Conservation (phyloP, 2,329 filamentous ascomycete genomes). For the Xylaria sp. region DNA sequence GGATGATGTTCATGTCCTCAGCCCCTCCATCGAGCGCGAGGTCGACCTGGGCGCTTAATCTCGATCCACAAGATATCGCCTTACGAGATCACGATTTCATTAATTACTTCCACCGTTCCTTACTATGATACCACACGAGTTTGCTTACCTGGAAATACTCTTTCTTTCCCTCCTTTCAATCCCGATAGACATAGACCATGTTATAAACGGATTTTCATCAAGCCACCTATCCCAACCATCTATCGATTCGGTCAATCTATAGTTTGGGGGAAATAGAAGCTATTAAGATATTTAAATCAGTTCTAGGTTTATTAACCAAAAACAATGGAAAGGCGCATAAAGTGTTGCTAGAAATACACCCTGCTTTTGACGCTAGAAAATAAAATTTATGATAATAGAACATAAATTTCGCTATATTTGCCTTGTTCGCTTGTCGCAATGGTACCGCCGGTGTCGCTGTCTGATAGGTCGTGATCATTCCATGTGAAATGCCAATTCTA, state of each 20-base stretch:
- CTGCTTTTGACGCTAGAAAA: neutral
- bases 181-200: slow-evolving; percentile 22
- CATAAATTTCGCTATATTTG: neutral
- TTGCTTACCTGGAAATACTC: neutral
- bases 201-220: slow-evolving; percentile 20
- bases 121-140: slow-evolving; percentile 28
- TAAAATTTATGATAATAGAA: neutral
- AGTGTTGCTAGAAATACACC: neutral
- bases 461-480: no score
- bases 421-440: neutral
- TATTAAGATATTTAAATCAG: neutral
- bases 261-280: neutral
- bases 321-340: slow-evolving; percentile 10
- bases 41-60: slow-evolving; percentile 40
- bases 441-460: neutral
- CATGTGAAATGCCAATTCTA: no score
- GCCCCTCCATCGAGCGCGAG: slow-evolving; percentile 45
- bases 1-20: slow-evolving; percentile 45
- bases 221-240: neutral
- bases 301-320: slow-evolving; percentile 16
- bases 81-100: slow-evolving; percentile 43
- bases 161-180: neutral
- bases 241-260: slow-evolving; percentile 1
- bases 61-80: neutral
- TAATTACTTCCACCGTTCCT: slow-evolving; percentile 7